These are phyloP conservation scores for Phaeosphaeriaceae sp. DNA, from an alignment of 2,329 filamentous ascomycete genomes.

Conservation along the genomic window DNA sequence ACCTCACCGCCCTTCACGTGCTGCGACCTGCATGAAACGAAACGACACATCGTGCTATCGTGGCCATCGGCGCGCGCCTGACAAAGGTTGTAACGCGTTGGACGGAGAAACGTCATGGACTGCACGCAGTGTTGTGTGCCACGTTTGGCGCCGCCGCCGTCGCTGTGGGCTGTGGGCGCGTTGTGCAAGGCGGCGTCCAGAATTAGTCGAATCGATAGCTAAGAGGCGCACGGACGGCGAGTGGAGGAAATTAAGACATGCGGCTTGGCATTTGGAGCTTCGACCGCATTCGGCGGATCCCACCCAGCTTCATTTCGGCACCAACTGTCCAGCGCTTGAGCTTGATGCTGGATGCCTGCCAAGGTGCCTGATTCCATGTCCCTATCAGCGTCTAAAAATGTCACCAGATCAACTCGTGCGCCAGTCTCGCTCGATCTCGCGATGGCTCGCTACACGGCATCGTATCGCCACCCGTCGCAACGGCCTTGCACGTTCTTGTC, in stretches of 20 bases:
- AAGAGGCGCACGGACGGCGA: slow-evolving; percentile 2
- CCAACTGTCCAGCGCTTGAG: slow-evolving; percentile 11
- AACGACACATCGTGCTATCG: slow-evolving; percentile 1
- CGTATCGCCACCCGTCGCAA: not conserved
- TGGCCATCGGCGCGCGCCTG: slow-evolving; percentile 4
- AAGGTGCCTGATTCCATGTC: not conserved
- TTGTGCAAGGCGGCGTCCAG: slow-evolving; percentile 5
- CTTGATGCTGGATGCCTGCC: no score
- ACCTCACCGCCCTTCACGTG: slow-evolving; percentile 14
- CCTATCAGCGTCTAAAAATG: not conserved
- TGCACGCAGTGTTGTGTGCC: not conserved
- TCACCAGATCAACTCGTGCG: slow-evolving; percentile 12
- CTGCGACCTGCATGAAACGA: slow-evolving; percentile 5
- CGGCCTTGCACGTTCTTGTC: not conserved
- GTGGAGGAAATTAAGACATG: slow-evolving; percentile 23
- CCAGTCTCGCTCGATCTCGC: not conserved
- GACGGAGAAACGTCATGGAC: not conserved
- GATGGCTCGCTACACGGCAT: not conserved
- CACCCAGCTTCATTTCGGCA: slow-evolving; percentile 31
- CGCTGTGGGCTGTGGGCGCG: not conserved
- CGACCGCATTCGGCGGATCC: slow-evolving; percentile 9
- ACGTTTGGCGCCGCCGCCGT: not conserved
- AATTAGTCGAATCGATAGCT: slow-evolving; percentile 23
- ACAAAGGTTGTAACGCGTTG: not conserved
- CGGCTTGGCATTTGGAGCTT: slow-evolving; percentile 4